Base-by-base conservation (phyloP, 164 flowering plant genomes). In the Vitis rotundifolia region DNA sequence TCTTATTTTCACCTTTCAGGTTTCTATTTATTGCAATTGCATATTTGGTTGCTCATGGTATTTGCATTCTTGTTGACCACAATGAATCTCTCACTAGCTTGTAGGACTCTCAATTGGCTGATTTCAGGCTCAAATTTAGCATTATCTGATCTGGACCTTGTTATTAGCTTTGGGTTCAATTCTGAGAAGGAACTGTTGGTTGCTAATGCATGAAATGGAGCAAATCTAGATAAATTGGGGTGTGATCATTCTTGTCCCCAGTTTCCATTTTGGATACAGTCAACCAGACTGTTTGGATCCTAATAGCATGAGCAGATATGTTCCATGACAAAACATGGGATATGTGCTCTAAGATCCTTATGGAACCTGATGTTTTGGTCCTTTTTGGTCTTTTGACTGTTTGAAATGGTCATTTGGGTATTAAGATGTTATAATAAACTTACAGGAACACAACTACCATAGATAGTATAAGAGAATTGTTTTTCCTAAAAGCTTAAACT, bases 1-100 rank as follows among this genome's bases (percentile, higher is more conserved):
- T 89, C 98, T 15, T 95, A 90, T 78, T 72, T 90, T 69, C 97
- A 95, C 80, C 89, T 88, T 64, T 85, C 99, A 85, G 99, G 99
- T 95, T 72, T 54, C 48, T 52, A 47, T 74, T 68, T 59, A 3
- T 37, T 55, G 12, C 47, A 52, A 44, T 54, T 49, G 11, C 13
- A 58, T 58, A 50, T 14, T 50, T 52, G n/a, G 47, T 18, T 54
- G 69, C 60, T 14, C 7, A 3, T 16, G 13, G 2, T 15, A 28
- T 26, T 37, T 11, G 16, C 14, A 18, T 53, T 66, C 59, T 67
- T 37, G 2, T 61, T 52, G 22, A 49, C 49, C 18, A 9, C 22
- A 10, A 29, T 66, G 12, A 28, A 3, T 37, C 15, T 37, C 9
- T 63, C 14, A 9, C 52, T 62, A 14, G 18, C 18, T 48, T 31